phyloP scores from a whole-genome alignment of 2,329 filamentous ascomycete genomes.

The Plectosphaerella sp. region DNA sequence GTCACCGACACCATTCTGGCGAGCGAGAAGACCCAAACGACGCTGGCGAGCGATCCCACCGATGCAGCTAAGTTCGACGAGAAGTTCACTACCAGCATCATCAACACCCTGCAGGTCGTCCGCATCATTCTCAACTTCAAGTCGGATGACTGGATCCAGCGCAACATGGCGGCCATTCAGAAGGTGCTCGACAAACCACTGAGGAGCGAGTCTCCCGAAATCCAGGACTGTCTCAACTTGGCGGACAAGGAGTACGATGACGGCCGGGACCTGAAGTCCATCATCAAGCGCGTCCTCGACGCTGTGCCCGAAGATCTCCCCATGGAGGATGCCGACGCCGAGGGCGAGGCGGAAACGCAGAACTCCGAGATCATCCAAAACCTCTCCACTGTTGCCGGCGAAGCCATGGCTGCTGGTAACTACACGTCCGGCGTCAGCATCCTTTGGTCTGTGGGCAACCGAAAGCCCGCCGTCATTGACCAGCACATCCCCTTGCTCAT shows the following conservation, averaged over 20 bases:
- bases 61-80: slow-evolving; percentile 74
- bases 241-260: slow-evolving; percentile 67
- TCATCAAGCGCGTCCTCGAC: slow-evolving; percentile 78
- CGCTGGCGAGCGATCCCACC: slow-evolving; percentile 53
- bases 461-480: slow-evolving; percentile 83
- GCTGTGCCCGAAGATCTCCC: slow-evolving; percentile 76
- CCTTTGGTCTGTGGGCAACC: slow-evolving; percentile 83
- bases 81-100: slow-evolving; percentile 79
- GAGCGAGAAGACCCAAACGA: slow-evolving; percentile 67
- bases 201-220: slow-evolving; percentile 82
- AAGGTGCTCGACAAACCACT: slow-evolving; percentile 87
- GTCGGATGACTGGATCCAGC: slow-evolving; percentile 83
- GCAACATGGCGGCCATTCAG: slow-evolving; percentile 72
- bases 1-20: slow-evolving; percentile 82
- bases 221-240: slow-evolving; percentile 87
- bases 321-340: slow-evolving; percentile 74
- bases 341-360: slow-evolving; percentile 75
- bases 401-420: slow-evolving; percentile 75
- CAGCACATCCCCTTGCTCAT: slow-evolving; percentile 83
- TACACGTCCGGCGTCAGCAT: slow-evolving; percentile 89
- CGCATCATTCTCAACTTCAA: slow-evolving; percentile 86
- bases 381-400: slow-evolving; percentile 79
- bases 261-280: slow-evolving; percentile 66
- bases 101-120: slow-evolving; percentile 91
- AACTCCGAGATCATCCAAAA: slow-evolving; percentile 85